phyloP scores from a whole-genome alignment of 306 rosid genomes.

The Biancaea sappan region DNA sequence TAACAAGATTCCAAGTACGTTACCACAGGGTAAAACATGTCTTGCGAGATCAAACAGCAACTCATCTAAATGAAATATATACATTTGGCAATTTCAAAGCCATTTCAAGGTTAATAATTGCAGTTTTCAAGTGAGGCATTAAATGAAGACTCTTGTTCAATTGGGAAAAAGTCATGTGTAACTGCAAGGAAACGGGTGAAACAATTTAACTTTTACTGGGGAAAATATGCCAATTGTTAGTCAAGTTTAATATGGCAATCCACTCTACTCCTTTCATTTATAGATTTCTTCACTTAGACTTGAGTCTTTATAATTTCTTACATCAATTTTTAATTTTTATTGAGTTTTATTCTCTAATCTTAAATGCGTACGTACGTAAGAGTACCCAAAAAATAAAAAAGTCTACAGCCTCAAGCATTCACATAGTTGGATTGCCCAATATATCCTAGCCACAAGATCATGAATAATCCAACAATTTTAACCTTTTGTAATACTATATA shows the following conservation, averaged over 20 bases:
- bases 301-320: too few species aligned
- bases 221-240: not conserved
- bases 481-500: too few species aligned
- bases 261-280: not conserved
- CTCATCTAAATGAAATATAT: slow-evolving; percentile 12
- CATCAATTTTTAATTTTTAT: too few species aligned
- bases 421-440: too few species aligned
- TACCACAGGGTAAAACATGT: slow-evolving; percentile 26
- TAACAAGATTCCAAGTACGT: slow-evolving; percentile 42
- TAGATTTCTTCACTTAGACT: not conserved
- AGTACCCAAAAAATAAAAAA: too few species aligned
- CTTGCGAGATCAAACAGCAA: slow-evolving; percentile 25
- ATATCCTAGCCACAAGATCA: too few species aligned
- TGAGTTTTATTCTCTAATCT: too few species aligned
- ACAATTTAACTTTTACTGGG: not conserved
- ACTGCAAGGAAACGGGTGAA: not conserved
- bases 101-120: not conserved
- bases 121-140: not conserved
- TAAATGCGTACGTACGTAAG: too few species aligned
- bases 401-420: too few species aligned
- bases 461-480: too few species aligned
- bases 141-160: not conserved
- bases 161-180: not conserved
- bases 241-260: not conserved
- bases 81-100: slow-evolving; percentile 17